phyloP scores from a whole-genome alignment of 257 asterid genomes.

The Echites panduratus region DNA sequence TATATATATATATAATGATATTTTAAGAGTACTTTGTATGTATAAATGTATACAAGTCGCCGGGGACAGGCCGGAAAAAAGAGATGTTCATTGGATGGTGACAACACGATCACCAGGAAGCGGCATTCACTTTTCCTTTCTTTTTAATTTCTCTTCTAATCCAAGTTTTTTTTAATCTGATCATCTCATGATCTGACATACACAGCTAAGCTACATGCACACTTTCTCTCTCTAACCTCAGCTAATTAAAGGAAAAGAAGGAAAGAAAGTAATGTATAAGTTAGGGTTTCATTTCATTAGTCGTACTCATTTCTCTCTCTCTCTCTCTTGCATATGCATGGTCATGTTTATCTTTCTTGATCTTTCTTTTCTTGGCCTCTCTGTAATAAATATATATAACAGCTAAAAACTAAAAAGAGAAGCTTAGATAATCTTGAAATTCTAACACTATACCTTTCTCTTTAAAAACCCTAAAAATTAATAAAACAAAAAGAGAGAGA shows the following conservation, averaged over 20 bases:
- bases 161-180: neutral
- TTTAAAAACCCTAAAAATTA: slow-evolving; percentile 13
- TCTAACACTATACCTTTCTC: neutral
- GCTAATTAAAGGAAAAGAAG: neutral
- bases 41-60: neutral
- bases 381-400: neutral
- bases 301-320: neutral
- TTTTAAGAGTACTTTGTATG: neutral
- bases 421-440: slow-evolving; percentile 10
- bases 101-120: slow-evolving; percentile 9
- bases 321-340: neutral
- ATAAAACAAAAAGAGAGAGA: slow-evolving; percentile 4
- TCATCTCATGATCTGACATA: neutral
- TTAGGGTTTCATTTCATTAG: slow-evolving; percentile 11
- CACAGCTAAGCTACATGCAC: neutral
- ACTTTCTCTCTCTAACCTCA: neutral
- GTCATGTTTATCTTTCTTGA: neutral
- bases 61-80: slow-evolving; percentile 14
- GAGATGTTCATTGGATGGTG: slow-evolving; percentile 18
- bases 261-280: neutral
- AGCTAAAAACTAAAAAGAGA: neutral
- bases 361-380: neutral
- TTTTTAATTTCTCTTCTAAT: neutral
- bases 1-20: too few relatives aligned
- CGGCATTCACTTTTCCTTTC: neutral